Conservation (phyloP, 148 eudicot genomes). For the Silene uniflora region DNA sequence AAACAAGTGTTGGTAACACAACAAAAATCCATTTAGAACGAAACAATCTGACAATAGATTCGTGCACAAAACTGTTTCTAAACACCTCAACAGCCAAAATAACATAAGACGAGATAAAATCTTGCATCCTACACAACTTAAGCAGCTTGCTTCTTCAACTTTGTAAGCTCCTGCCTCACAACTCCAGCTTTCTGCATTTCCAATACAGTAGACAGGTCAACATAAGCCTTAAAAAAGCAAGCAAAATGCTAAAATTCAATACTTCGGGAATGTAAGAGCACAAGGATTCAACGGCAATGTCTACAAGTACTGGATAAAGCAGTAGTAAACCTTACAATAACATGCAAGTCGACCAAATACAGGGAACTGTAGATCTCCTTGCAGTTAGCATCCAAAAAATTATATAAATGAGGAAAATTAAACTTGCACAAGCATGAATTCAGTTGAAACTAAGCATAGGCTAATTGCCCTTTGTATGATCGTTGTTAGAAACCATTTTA, state of each 20-base stretch:
- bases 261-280: neutral
- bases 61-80: conserved; percentile 11
- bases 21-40: neutral
- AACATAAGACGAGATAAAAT: conserved; percentile 19
- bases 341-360: no score
- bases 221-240: neutral
- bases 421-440: neutral
- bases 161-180: conserved; percentile 62
- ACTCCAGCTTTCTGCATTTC: conserved; percentile 61
- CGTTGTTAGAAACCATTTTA: neutral
- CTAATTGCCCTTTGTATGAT: no score
- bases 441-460: neutral
- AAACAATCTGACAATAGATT: conserved; percentile 5
- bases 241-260: neutral
- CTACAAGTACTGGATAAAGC: neutral
- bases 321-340: no score
- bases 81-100: neutral
- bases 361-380: no score
- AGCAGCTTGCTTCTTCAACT: conserved; percentile 49
- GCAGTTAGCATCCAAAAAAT: no score
- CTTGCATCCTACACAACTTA: conserved; percentile 20
- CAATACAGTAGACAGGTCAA: neutral
- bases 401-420: no score
- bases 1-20: conserved; percentile 9
- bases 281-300: no score